phyloP scores from a whole-genome alignment of 495 filamentous ascomycete genomes.

The Lindgomyces ingoldianus region DNA sequence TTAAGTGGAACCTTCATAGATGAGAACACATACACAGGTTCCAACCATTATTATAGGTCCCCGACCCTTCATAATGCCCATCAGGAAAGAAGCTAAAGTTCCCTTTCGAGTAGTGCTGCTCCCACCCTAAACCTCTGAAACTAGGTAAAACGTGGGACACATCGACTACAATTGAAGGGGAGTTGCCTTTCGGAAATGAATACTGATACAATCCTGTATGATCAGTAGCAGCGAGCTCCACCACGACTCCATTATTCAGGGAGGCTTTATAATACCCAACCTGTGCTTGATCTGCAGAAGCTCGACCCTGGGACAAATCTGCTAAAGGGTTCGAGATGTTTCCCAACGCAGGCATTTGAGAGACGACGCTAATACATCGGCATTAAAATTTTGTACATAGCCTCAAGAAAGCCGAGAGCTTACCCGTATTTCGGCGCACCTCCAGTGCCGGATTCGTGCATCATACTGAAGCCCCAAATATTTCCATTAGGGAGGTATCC shows the following conservation, averaged over 20 bases:
- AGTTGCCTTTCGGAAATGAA: conserved; percentile 54
- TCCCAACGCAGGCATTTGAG: conserved; percentile 63
- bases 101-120: conserved; percentile 68
- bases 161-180: conserved; percentile 63
- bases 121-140: conserved; percentile 58
- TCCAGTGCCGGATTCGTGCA: conserved; percentile 75
- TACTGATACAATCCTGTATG: conserved; percentile 67
- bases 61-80: conserved; percentile 64
- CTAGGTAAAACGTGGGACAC: conserved; percentile 70
- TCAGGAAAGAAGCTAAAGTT: conserved; percentile 55
- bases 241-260: conserved; percentile 55
- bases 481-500: conserved; percentile 60
- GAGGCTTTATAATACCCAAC: conserved; percentile 66
- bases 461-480: conserved; percentile 69
- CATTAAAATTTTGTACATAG: neutral
- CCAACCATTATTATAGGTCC: conserved; percentile 66
- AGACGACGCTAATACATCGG: conserved; percentile 60
- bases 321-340: conserved; percentile 58
- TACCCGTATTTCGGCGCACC: conserved; percentile 65
- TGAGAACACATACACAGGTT: conserved; percentile 52
- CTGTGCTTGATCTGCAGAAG: conserved; percentile 53
- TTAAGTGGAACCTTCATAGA: neutral
- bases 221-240: conserved; percentile 62
- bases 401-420: neutral
- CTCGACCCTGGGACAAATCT: conserved; percentile 56